Evolutionary conservation across 352 stramenopile genomes (phyloP), one percentile per base, ranked within the genome.

Genomic region (Thalassiosira exigua): DNA sequence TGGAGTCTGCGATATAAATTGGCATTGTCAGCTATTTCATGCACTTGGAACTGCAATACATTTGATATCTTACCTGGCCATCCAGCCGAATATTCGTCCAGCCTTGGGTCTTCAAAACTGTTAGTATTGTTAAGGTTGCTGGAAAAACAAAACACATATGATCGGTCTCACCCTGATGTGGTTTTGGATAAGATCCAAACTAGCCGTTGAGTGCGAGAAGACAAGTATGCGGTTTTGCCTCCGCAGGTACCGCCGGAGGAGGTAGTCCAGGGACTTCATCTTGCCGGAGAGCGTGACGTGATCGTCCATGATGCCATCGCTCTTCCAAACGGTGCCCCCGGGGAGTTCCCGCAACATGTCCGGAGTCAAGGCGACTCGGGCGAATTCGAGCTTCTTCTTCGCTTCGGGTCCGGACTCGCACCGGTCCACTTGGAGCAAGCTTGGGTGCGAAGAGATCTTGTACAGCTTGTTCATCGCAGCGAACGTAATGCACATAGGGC

Each of bases 121-220:
- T n/a, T n/a, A n/a, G n/a, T n/a, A n/a, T n/a, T n/a, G n/a, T n/a
- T n/a, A n/a, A n/a, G n/a, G n/a, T n/a, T n/a, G n/a, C n/a, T n/a
- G n/a, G n/a, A n/a, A n/a, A n/a, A n/a, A n/a, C n/a, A n/a, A n/a
- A n/a, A n/a, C n/a, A n/a, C n/a, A n/a, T n/a, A n/a, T n/a, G n/a
- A n/a, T n/a, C n/a, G n/a, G n/a, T n/a, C 48, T 56, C 51, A 68
- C 58, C 26, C 79, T 73, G 3, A 93, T 22, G 50, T 82, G 92
- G 36, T 86, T 86, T 52, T 94, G 80, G 66, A 95, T 92, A 9
- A 95, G 50, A 76, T 94, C 84, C 36, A 95, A 70, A 2, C 82
- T 88, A 67, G 83, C 65, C 24, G 86, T 92, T 39, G 88, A 95
- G 27, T 86, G 79, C 4, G 82, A 91, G 81, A 95, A 95, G 14